Conservation (phyloP, 306 rosid genomes). For the Styphnolobium japonicum region DNA sequence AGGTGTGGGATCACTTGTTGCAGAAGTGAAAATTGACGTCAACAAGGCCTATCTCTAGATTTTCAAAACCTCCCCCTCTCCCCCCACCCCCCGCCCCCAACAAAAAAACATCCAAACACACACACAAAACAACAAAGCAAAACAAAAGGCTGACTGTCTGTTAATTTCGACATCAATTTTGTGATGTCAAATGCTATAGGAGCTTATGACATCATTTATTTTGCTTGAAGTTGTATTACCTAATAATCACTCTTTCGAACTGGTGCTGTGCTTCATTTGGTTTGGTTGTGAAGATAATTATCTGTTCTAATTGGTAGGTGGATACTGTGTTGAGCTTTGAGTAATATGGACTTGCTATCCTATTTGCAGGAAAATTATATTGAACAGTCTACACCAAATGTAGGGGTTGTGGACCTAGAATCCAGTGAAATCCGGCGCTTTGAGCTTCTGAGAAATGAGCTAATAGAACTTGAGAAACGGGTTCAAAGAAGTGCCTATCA, state of each 20-base stretch:
- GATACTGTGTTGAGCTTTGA: conserved; percentile 7
- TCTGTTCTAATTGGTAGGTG: conserved; percentile 23
- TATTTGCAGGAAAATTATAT: conserved; percentile 61
- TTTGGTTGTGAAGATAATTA: conserved; percentile 1
- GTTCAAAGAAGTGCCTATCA: conserved; percentile 78
- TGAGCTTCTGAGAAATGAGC: conserved; percentile 79
- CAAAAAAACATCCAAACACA: too few species aligned
- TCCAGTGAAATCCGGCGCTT: conserved; percentile 76
- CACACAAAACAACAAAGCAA: too few species aligned
- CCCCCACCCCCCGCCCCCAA: neutral
- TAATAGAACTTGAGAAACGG: conserved; percentile 83
- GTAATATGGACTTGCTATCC: conserved; percentile 25
- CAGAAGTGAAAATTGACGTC: neutral
- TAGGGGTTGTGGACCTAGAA: conserved; percentile 47
- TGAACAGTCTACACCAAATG: conserved; percentile 51
- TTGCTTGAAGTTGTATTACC: conserved; percentile 4
- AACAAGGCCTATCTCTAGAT: neutral
- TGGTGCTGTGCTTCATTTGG: neutral
- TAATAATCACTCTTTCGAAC: conserved; percentile 1
- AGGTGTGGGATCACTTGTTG: neutral
- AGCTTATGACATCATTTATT: neutral
- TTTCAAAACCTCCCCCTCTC: neutral
- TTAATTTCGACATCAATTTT: neutral
- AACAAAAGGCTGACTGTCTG: too few species aligned
- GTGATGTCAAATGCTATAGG: neutral